Evolutionary conservation across 2,329 filamentous ascomycete species (phyloP).

Genomic region (Fusarium chaquense): DNA sequence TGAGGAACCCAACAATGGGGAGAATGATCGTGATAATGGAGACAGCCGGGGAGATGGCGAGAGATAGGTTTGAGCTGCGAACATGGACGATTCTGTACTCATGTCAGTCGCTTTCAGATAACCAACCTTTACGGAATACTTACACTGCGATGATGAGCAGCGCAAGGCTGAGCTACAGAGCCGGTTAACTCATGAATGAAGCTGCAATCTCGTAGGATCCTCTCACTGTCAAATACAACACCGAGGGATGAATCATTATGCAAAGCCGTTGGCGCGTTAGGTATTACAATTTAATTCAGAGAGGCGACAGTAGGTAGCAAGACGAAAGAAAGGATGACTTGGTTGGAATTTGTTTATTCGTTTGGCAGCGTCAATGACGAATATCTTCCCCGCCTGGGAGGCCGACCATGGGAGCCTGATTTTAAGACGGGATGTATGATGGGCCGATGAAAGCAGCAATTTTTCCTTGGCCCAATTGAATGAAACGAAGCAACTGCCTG

Average conservation of each 20-base stretch:
- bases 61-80: slow-evolving; percentile 54
- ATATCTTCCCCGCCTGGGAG: slow-evolving; percentile 26
- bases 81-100: slow-evolving; percentile 55
- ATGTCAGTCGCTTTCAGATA: slow-evolving; percentile 1
- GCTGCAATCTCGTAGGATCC: neutral
- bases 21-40: slow-evolving; percentile 56
- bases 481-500: neutral
- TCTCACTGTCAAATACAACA: slow-evolving; percentile 51
- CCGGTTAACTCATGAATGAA: neutral
- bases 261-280: too few species aligned
- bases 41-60: slow-evolving; percentile 54
- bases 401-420: slow-evolving; percentile 13
- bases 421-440: neutral
- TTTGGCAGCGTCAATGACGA: slow-evolving; percentile 8
- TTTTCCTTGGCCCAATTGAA: neutral
- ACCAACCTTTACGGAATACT: neutral
- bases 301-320: neutral
- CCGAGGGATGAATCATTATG: slow-evolving; percentile 48
- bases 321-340: neutral
- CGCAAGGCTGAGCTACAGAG: slow-evolving; percentile 45
- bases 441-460: neutral
- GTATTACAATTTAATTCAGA: too few species aligned
- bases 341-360: neutral
- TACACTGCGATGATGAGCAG: slow-evolving; percentile 52
- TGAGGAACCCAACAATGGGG: slow-evolving; percentile 55